Evolutionary conservation across 495 filamentous ascomycete species (phyloP).

Genomic region (Aspergillus wentii): DNA sequence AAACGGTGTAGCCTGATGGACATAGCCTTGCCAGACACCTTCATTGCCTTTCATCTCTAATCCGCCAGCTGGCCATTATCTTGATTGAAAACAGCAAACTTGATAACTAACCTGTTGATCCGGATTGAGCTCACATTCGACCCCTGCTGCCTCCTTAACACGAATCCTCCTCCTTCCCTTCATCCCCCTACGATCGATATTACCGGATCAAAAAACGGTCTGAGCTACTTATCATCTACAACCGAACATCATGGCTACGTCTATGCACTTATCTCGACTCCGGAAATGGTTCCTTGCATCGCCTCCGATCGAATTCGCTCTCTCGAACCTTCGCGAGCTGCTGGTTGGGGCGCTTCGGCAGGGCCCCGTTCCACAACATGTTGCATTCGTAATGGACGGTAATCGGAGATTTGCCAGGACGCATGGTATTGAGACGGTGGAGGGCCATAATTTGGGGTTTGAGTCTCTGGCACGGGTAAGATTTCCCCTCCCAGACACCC

Average conservation of each 20-base stretch:
- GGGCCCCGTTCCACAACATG: conserved; percentile 87
- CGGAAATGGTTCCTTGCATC: conserved; percentile 86
- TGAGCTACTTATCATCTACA: background rate
- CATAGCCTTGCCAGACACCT: conserved; percentile 11
- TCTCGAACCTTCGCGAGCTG: conserved; percentile 66
- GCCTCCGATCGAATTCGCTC: conserved; percentile 80
- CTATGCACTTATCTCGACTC: conserved; percentile 65
- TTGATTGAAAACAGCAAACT: no score
- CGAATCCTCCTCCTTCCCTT: background rate
- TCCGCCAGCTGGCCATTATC: background rate
- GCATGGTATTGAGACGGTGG: conserved; percentile 91
- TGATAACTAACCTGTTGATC: no score
- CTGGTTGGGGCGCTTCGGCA: conserved; percentile 84
- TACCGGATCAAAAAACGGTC: no score
- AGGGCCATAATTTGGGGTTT: conserved; percentile 95
- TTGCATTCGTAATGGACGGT: conserved; percentile 98
- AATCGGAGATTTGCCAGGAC: conserved; percentile 86
- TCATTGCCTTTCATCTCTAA: conserved; percentile 4
- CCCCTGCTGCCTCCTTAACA: conserved; percentile 3
- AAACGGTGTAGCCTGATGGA: conserved; percentile 23
- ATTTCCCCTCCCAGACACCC: conserved; percentile 2
- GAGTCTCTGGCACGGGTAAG: conserved; percentile 82
- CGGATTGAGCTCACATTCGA: conserved; percentile 8
- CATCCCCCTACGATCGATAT: no score
- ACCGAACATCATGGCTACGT: conserved; percentile 37